Evolutionary conservation across 495 filamentous ascomycete species (phyloP).

Genomic region (Chaetomium cochliodes): DNA sequence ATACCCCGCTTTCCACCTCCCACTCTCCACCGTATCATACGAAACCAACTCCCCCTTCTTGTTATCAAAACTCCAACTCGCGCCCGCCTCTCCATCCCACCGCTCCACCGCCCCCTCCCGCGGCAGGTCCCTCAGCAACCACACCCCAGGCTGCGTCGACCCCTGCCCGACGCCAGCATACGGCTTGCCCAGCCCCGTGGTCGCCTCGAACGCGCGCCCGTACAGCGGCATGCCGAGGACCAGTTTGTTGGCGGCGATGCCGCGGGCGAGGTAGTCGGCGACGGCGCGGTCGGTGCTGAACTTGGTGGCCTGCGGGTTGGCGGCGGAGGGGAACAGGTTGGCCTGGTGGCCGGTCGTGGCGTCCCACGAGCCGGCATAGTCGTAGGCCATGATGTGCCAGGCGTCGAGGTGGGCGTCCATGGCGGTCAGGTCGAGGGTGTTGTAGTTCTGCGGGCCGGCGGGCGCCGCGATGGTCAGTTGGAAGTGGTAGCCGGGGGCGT

Average conservation of each 20-base stretch:
- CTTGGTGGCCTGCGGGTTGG: constrained; percentile 57
- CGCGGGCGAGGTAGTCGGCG: constrained; percentile 61
- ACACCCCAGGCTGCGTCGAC: constrained; percentile 72
- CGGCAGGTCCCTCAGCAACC: constrained; percentile 70
- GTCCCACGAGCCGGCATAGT: constrained; percentile 73
- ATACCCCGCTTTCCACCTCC: constrained; percentile 62
- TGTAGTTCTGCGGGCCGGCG: constrained; percentile 63
- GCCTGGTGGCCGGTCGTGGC: constrained; percentile 66
- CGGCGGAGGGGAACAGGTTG: constrained; percentile 61
- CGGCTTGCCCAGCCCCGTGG: constrained; percentile 64
- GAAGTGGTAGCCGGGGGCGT: constrained; percentile 57
- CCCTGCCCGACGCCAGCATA: constrained; percentile 67
- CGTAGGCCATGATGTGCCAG: constrained; percentile 84
- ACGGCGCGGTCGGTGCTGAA: constrained; percentile 69
- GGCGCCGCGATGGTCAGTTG: constrained; percentile 71
- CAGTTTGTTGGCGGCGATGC: constrained; percentile 66
- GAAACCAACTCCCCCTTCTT: constrained; percentile 60
- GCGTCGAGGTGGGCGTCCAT: constrained; percentile 81
- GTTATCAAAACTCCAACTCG: constrained; percentile 70
- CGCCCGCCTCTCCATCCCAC: constrained; percentile 52
- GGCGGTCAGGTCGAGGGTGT: constrained; percentile 59
- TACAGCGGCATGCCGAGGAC: constrained; percentile 84
- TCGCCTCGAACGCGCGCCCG: constrained; percentile 73
- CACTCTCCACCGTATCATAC: constrained; percentile 68
- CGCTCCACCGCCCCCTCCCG: constrained; percentile 47